A percentile compares a stretch with the other conserved stretches of the same genome.
phyloP scores from a whole-genome alignment of 2,329 filamentous ascomycete species.

The Juglanconis sp. region DNA sequence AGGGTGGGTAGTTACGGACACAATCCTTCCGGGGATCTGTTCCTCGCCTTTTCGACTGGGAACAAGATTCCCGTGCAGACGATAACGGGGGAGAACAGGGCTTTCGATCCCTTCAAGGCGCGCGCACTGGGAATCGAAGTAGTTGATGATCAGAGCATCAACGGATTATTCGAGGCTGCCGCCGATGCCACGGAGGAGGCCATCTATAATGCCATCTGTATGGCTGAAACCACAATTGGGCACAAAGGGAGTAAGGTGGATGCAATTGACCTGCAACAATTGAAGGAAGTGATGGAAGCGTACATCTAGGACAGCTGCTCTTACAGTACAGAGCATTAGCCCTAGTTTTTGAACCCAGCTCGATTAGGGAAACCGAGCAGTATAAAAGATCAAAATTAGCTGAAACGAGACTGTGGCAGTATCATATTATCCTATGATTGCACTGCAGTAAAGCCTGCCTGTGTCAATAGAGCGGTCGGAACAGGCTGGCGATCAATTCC shows the following conservation, averaged over 20 bases:
- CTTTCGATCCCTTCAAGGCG: slow-evolving; percentile 40
- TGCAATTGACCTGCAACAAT: slow-evolving; percentile 44
- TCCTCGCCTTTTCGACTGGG: slow-evolving; percentile 64
- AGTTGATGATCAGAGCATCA: slow-evolving; percentile 58
- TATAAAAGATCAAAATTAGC: too few species aligned
- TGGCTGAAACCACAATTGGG: slow-evolving; percentile 57
- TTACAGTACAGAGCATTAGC: too few species aligned
- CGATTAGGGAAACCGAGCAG: too few species aligned
- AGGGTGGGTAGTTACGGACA: slow-evolving; percentile 59
- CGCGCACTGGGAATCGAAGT: slow-evolving; percentile 37
- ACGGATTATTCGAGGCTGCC: slow-evolving; percentile 58
- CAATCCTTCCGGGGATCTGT: slow-evolving; percentile 64
- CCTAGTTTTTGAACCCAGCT: too few species aligned
- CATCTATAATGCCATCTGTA: slow-evolving; percentile 62
- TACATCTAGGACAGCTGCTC: slow-evolving; percentile 23
- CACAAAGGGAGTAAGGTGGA: slow-evolving; percentile 47
- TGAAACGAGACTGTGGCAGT: too few species aligned
- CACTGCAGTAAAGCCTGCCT: too few species aligned
- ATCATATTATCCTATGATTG: too few species aligned
- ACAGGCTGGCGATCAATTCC: too few species aligned
- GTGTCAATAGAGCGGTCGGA: too few species aligned
- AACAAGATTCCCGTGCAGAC: slow-evolving; percentile 47
- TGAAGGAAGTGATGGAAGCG: slow-evolving; percentile 44
- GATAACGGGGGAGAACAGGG: slow-evolving; percentile 27
- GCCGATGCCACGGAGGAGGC: slow-evolving; percentile 64